phyloP scores from a whole-genome alignment of 2,329 filamentous ascomycete genomes.

The Cordyceps cicadae region DNA sequence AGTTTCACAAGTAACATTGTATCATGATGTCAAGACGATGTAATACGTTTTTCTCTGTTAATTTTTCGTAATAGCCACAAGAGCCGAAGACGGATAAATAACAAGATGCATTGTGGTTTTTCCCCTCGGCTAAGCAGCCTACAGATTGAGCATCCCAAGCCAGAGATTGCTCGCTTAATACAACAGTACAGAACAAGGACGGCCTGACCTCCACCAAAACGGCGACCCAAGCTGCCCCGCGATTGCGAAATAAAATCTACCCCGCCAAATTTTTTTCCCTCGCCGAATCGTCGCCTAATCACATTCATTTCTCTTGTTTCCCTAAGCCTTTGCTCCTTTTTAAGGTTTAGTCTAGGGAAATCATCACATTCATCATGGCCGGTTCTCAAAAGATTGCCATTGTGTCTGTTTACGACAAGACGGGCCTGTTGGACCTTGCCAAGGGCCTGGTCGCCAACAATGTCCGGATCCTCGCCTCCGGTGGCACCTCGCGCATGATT shows the following conservation, averaged over 20 bases:
- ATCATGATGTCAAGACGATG: background rate
- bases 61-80: background rate
- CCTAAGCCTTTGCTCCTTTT: background rate
- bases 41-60: background rate
- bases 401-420: conserved; percentile 98
- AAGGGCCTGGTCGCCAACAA: conserved; percentile 84
- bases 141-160: background rate
- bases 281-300: background rate
- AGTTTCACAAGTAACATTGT: too few species aligned
- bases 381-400: conserved; percentile 63
- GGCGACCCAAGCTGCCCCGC: conserved; percentile 5
- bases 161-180: background rate
- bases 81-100: background rate
- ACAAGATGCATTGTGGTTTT: too few species aligned
- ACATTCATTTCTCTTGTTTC: background rate
- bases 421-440: conserved; percentile 82
- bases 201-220: background rate
- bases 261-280: conserved; percentile 9
- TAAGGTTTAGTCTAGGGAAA: background rate
- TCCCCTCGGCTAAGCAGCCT: background rate
- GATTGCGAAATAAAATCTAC: conserved; percentile 10
- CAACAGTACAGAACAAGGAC: background rate
- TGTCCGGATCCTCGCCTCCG: conserved; percentile 88
- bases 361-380: conserved; percentile 22
- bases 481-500: conserved; percentile 93